Base-by-base conservation (phyloP, 2,329 filamentous ascomycete genomes). In the Sporothrix brasiliensis region DNA sequence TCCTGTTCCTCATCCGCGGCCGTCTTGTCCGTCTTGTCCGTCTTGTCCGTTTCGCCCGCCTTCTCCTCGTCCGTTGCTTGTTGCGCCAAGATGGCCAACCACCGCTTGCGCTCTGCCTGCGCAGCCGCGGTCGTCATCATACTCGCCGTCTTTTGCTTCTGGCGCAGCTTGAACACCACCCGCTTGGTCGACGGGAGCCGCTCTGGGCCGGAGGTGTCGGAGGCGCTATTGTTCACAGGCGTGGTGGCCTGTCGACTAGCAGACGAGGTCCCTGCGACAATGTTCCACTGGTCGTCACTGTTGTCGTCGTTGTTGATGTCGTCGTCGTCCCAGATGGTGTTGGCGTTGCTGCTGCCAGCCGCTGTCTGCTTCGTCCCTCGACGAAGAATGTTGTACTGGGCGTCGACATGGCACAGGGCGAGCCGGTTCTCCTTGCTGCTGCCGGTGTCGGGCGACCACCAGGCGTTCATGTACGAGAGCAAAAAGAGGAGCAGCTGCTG, bases 31-130 rank as follows among this genome's bases (percentile, higher is more conserved):
- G 5, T n/a, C n/a, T n/a, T n/a, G n/a, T n/a, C 30, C 30, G 4
- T 58, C 41, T 10, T 47, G 3, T 7, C 34, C 34, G 4, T 58
- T 27, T 10, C 34, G 3, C 3, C 56, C 60, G 5, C 10, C 13
- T 63, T 10, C 21, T 47, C 58, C 14, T 63, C 58, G 9, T 70
- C 67, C 6, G 67, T 61, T 14, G 61, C 67, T 53, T 71, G 70
- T 7, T 66, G 53, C 1, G 70, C 70, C 39, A 71, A 27, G 24
- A 71, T 71, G 34, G 21, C 68, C 70, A 71, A 41, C 53, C 70
- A 67, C 4, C 63, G 61, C 24, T 52, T 52, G n/a, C 70, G 67
- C 27, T 61, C 54, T 0, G 70, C 67, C 49, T 54, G 34, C 34
- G 34, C 61, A 19, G 60, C 27, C 9, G 67, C 44, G 3, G 60